Evolutionary conservation across 257 asterid species (phyloP), one percentile per base, ranked within the genome.

Genomic region (Scutellaria minor): DNA sequence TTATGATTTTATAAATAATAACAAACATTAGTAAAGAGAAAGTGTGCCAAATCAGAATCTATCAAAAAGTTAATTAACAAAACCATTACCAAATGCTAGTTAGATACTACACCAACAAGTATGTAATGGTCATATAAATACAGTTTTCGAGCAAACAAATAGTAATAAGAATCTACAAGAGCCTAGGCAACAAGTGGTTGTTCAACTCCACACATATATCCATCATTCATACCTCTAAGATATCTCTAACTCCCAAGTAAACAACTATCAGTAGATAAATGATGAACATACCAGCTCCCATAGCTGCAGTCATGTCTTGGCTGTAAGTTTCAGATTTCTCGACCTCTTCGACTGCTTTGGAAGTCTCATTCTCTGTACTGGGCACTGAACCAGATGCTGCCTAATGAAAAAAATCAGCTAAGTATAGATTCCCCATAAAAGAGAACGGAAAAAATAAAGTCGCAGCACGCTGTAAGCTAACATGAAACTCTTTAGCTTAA

Each of bases 231-330:
- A 6, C 53, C 50, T 13, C 44, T 7, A 5, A 59, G 15, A 57
- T 6, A 11, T 10, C 9, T 22, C 40, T 52, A 22, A 40, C 45
- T 68, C 57, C 35, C 31, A 9, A n/a, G 41, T 22, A 62, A 58
- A 71, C 58, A 64, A 5, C 9, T 35, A 27, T 15, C 39, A 39
- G 35, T 53, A 40, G 53, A 58, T 60, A 77, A 60, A 69, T 67
- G 71, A 3, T n/a, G 57, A 73, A 79, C 79, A 55, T 78, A 94
- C 99, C 99, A 76, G 99, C 96, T 40, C 99, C 99, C 99, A 94
- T 91, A 71, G 97, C 95, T 78, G 88, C 89, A 70, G 99, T 94
- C 99, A 94, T 94, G 66, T 85, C 88, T 12, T 91, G 85, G 80
- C 96, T 94, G 80, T 94, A 94, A 24, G 87, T 86, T 12, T 87